Evolutionary conservation across 2,329 filamentous ascomycete genomes (phyloP).

Genomic region (Lasiodiplodia sp.): DNA sequence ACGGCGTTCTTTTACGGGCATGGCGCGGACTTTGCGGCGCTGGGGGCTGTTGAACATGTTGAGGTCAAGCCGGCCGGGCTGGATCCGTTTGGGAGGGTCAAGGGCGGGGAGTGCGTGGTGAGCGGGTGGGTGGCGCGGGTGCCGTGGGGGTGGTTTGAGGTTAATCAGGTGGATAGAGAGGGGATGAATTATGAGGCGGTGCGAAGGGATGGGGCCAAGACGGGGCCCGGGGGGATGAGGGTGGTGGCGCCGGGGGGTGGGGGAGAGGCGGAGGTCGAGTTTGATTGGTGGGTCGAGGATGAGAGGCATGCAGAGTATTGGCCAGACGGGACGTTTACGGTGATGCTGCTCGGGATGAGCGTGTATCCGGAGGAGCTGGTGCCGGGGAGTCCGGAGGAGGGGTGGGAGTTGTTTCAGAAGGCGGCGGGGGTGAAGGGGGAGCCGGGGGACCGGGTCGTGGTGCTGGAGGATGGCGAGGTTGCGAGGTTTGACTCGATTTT

Average conservation of each 20-base stretch:
- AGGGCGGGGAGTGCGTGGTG: not conserved
- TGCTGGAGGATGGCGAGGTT: not conserved
- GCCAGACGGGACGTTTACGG: not conserved
- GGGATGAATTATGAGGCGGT: too few relatives aligned
- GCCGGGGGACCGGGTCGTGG: not conserved
- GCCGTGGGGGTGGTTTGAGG: not conserved
- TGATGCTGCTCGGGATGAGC: conserved; percentile 34
- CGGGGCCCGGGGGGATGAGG: too few relatives aligned
- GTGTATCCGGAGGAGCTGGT: not conserved
- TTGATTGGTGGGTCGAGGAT: conserved; percentile 10
- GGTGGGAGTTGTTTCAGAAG: not conserved
- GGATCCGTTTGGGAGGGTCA: not conserved
- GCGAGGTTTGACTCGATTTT: not conserved
- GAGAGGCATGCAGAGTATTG: not conserved
- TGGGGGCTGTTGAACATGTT: not conserved
- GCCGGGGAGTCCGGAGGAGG: not conserved
- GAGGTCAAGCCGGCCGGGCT: not conserved
- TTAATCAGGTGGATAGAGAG: not conserved
- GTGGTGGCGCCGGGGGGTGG: not conserved
- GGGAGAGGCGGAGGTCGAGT: not conserved
- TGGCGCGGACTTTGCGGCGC: not conserved
- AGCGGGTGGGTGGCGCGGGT: not conserved
- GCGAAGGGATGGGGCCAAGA: not conserved
- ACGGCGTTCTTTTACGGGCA: not conserved
- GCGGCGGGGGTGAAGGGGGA: not conserved